phyloP scores from a whole-genome alignment of 192 early-diverging fungal genomes.

The Podila epicladia region DNA sequence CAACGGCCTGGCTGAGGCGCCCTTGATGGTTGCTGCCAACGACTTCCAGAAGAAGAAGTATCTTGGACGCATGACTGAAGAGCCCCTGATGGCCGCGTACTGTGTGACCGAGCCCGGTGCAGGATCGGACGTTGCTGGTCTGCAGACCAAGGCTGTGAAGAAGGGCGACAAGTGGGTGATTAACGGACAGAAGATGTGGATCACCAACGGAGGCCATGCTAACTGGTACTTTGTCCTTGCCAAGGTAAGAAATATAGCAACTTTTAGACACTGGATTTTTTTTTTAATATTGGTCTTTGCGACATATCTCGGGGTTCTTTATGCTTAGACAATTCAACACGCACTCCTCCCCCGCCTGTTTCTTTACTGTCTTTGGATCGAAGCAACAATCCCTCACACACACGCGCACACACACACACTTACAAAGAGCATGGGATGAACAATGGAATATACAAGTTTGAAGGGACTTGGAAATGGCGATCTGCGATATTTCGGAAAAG shows the following conservation, averaged over 20 bases:
- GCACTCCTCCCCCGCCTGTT: neutral
- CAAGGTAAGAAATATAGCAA: slow-evolving; percentile 42
- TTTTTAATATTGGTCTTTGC: neutral
- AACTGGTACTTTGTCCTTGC: slow-evolving; percentile 99
- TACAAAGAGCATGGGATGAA: too few relatives aligned
- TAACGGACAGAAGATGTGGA: slow-evolving; percentile 98
- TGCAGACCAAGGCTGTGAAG: slow-evolving; percentile 75
- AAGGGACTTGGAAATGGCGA: too few relatives aligned
- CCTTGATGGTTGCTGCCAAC: slow-evolving; percentile 88
- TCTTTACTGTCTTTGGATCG: neutral
- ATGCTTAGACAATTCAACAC: neutral
- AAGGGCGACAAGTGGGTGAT: slow-evolving; percentile 84
- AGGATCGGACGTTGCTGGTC: slow-evolving; percentile 80
- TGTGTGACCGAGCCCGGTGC: slow-evolving; percentile 87
- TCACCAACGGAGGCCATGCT: slow-evolving; percentile 95
- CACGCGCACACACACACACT: too few relatives aligned
- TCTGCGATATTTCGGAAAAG: neutral
- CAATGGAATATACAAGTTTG: too few relatives aligned
- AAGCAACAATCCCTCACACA: too few relatives aligned
- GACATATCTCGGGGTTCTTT: neutral
- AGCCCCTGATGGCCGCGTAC: slow-evolving; percentile 95
- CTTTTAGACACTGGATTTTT: neutral
- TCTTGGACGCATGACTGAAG: slow-evolving; percentile 95
- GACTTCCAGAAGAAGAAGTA: slow-evolving; percentile 96
- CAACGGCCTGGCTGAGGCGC: slow-evolving; percentile 94